Base-by-base conservation (phyloP, 345 rosid species). In the Aquilaria malaccensis region DNA sequence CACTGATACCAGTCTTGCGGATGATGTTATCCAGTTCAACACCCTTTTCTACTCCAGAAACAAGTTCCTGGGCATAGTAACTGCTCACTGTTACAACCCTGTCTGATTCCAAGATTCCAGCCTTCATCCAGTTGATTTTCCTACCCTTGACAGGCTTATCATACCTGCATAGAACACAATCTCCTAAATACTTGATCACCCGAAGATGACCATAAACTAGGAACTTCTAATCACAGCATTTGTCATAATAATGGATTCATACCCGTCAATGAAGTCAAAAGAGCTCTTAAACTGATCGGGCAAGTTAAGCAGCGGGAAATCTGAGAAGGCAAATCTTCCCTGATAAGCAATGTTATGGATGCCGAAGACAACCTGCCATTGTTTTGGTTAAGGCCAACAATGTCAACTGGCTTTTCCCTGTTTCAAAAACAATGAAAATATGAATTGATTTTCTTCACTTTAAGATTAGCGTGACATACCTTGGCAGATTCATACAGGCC, bases 101-200 rank as follows among this genome's bases (percentile, higher is more conserved):
- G 70, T 84, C 64, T 1, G 96, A 67, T 85, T 94, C 96, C 30
- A 87, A 69, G 65, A 94, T 78, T 50, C 79, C 99, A 72, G 92
- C 96, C 67, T 94, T 89, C 97, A 94, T 80, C 99, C 99, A 94
- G 65, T 94, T 94, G 70, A 89, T 86, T 71, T 94, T 94, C 77
- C 95, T 80, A 66, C 99, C 99, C 77, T 83, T 82, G 32, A 65
- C 79, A 1, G 99, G 97, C 75, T 86, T 79, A 4, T 61, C 15
- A 62, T 82, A 61, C 60, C 98, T 91, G 74, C 58, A 30, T 12
- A 11, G 31, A 14, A 11, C 13, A 15, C 33, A 54, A 29, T 15
- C 33, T 29, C 2, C 33, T 54, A 54, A 33, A 22, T 54, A 9
- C 57, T 22, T 14, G 2, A 13, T 32, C 15, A 48, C 10, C 30